Base-by-base conservation (phyloP, 78 protist species). In the Andalucia godoyi region DNA sequence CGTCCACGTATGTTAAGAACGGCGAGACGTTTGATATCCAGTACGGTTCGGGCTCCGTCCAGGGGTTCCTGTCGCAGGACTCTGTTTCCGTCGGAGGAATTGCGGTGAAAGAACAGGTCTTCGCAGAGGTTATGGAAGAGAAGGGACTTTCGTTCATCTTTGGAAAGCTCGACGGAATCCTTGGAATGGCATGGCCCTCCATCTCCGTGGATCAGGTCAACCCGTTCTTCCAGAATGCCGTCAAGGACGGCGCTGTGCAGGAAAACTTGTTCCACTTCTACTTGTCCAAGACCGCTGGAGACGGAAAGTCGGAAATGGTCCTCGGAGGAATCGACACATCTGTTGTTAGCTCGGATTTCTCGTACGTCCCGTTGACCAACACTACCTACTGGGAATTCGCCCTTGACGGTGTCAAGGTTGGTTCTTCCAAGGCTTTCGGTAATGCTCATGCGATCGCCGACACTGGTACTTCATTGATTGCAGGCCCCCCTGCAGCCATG, bases 401-500 rank as follows among this genome's bases (percentile, higher is more conserved):
- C 23, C 2, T 9, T 5, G 39, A 47, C 39, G 6, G 25, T 8
- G 6, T 67, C 40, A 34, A 9, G 36, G 10, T 67, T 29, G 61
- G 61, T 33, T 29, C 4, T 30, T 5, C 2, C 23, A 8, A 51
- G 32, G 29, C 25, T 13, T 5, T 13, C 58, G 40, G 2, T 21
- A 40, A 36, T 47, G 5, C 4, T 78, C 60, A 67, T 39, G 95
- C 94, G 68, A 87, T 91, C 45, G 84, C 79, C 41, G 98, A 94
- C 74, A 81, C 95, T 13, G 98, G 98, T 43, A 94, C 98, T 33
- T 82, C 92, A 18, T 82, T 91, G 37, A 37, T 94, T 34, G 95
- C 87, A 18, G 93, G 91, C 62, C 98, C 98, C 63, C 21, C 60
- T 5, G 82, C 4, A 10, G 72, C 0, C 4, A 55, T 80, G 23